Evolutionary conservation across 83 land plant species (phyloP), one percentile per base, ranked within the genome.

Genomic region (Picea mariana): DNA sequence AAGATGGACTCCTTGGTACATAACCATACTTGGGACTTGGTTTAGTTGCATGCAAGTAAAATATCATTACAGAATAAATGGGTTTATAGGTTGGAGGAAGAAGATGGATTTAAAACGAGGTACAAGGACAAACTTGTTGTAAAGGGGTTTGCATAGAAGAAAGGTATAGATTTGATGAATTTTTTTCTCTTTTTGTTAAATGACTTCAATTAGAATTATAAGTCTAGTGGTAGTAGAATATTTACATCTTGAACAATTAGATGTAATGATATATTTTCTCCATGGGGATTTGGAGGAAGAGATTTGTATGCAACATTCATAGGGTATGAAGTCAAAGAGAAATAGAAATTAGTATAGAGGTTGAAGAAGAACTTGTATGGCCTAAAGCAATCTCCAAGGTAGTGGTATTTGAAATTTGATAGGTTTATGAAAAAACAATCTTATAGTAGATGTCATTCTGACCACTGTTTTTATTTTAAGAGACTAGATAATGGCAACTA

Each of bases 341-440:
- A 84, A 31, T 40, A 84, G 62, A 9, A 80, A 0, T 24, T 77
- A 42, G 81, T 85, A 17, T 81, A 73, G 20, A 81, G 55, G 52
- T 59, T 83, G 31, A 76, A 77, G 58, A 77, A 84, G 42, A 69
- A 59, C 77, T 69, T 87, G 20, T 67, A 79, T 83, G 55, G 83
- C 8, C 38, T 83, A 16, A 81, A 81, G 55, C 62, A 83, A 68
- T 69, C 78, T 4, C 80, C 78, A 75, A 59, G 69, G 47, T 16
- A 80, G 64, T 83, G 68, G 83, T 78, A 87, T 26, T 27, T 60
- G 11, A 75, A 81, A 15, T 72, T 80, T 62, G 73, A 80, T 9
- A 26, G 26, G 26, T 75, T 58, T 82, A 58, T 82, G 40, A 75
- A 5, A 5, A 26, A 12, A 31, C 6, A 40, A 55, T 63, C 1